These are phyloP conservation scores for Volvox carteri DNA, from an alignment of 163 green algal genomes.

Conservation along the genomic window DNA sequence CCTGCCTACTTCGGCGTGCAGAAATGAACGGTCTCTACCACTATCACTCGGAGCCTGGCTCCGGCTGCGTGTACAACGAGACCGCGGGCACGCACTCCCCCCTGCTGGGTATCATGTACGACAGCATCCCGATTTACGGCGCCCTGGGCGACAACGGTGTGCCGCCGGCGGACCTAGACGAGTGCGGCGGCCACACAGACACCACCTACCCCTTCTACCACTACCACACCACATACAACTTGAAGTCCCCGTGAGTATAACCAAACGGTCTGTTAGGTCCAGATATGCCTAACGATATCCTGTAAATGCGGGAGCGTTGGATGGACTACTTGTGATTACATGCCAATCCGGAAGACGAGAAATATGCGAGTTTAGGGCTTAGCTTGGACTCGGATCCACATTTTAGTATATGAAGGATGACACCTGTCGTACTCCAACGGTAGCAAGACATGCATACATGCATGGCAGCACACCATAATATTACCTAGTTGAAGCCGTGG, in stretches of 20 bases:
- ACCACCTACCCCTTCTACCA: conserved; percentile 49
- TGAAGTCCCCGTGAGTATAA: conserved; percentile 26
- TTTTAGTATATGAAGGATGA: no score
- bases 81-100: conserved; percentile 44
- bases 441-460: no score
- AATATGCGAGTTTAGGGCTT: no score
- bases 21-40: conserved; percentile 12
- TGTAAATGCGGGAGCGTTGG: no score
- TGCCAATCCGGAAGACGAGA: no score
- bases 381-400: no score
- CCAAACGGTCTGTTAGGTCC: neutral
- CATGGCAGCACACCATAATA: no score
- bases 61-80: conserved; percentile 41
- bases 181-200: conserved; percentile 49
- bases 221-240: conserved; percentile 28
- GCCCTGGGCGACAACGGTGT: conserved; percentile 34
- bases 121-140: conserved; percentile 50
- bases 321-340: no score
- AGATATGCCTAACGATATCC: no score
- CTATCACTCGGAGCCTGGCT: conserved; percentile 39
- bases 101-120: conserved; percentile 44
- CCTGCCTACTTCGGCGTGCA: neutral
- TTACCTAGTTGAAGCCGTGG: no score
- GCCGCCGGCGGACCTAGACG: conserved; percentile 37
- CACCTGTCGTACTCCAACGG: no score